Evolutionary conservation across 768 basidiomycete genomes (phyloP), one percentile per base, ranked within the genome.

Genomic region (Agaricus subrufescens): DNA sequence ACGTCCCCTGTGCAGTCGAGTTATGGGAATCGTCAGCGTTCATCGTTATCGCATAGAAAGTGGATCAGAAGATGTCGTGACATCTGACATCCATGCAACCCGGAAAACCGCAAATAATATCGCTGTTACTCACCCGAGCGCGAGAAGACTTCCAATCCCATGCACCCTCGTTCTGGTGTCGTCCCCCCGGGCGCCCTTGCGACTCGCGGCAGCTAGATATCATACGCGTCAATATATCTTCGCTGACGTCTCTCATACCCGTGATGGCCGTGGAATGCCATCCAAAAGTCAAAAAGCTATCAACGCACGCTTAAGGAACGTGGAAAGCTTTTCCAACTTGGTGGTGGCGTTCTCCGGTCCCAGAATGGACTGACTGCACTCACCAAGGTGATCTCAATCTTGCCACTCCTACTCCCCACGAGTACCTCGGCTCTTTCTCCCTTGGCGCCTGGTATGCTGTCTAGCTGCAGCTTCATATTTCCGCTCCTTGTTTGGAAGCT

Each of bases 401-500:
- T 63, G 1, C 76, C 75, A 14, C 67, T 65, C 42, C 69, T 69
- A 50, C 64, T 74, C 7, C 64, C 60, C 14, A 76, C 72, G n/a
- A 68, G 59, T 4, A 78, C 69, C 29, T 66, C 68, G n/a, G 74
- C 69, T 37, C 27, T 34, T 14, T 54, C 53, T 57, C 70, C 74
- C 5, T 66, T 61, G 26, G 76, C 75, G 29, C 29, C 38, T 38
- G 38, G 29, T 4, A 68, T 70, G 14, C 75, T 75, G 9, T 66
- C 75, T 11, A 75, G 60, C 37, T 73, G 66, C 34, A 81, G 50
- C 5, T 65, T 65, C 48, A 78, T 74, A 25, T 65, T 58, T 6
- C 73, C 78, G 40, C 71, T 69, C 38, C 72, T 73, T 49, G 78
- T 72, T 15, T 67, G 73, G 61, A 79, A 76, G 43, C 73, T 76